Evolutionary conservation across 2,329 filamentous ascomycete genomes (phyloP), one percentile per base, ranked within the genome.

Genomic region (Talaromyces pinophilus): DNA sequence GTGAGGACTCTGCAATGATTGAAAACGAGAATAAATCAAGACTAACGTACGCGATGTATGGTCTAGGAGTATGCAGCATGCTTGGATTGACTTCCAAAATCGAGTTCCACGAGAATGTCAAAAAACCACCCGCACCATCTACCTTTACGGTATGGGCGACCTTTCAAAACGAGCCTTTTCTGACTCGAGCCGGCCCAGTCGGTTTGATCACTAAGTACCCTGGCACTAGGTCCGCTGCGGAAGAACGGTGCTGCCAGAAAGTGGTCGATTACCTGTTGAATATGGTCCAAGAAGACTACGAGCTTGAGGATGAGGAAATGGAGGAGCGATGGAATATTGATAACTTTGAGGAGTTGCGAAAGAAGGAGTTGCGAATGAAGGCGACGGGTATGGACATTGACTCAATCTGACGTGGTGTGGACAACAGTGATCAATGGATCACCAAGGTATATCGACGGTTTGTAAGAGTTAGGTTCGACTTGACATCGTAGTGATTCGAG

Each of bases 171-270:
- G 72, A 76, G 38, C 74, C 73, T 3, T 76, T 72, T 35, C 72
- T 76, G 30, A 57, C 67, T 59, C 72, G 75, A 1, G 75, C 72
- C 1, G 74, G 76, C n/a, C 68, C 72, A 2, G 70, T 78, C 40
- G 70, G 71, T 22, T 44, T 71, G 13, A 63, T 71, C 1, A 66
- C 67, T 2, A 55, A 62, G 10, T 33, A 68, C 19, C 60, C 40
- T 8, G 67, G 65, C 3, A 68, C 68, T 1, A 54, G 64, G 6
- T 40, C 46, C 0, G 42, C 22, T 3, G 73, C 70, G 0, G 40
- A 70, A 17, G 70, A 75, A 54, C 52, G 66, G 0, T 78, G 75
- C 22, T 71, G 74, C 1, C 68, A 67, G 61, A 67, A 72, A n/a
- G 68, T 74, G 11, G 69, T 73, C 8, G 59, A 71, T n/a, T 76